Base-by-base conservation (phyloP, 2,329 filamentous ascomycete genomes). In the Colletotrichum gloeosporioides region DNA sequence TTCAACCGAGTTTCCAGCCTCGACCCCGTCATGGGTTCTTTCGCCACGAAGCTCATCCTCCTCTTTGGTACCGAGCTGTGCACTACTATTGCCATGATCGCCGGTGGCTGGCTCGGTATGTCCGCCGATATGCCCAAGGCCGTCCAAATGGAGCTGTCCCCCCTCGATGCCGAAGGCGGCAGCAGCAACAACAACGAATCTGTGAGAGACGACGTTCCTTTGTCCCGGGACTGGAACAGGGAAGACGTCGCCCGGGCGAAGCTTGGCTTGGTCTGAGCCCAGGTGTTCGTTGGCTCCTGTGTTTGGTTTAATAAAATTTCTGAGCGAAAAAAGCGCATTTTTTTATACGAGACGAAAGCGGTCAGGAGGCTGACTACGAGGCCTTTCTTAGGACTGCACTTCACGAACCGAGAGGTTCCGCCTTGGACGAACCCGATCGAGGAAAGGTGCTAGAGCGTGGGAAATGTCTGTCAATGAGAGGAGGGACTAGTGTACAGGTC, bases 1-100 rank as follows among this genome's bases (percentile, higher is more conserved):
- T 80, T 80, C 64, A 61, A 69, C 29, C 71, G 59, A 10, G 61
- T 78, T 12, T 34, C 73, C 13, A 73, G 73, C 18, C 76, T 80
- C 7, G 79, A 79, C 59, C 80, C 80, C 2, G 72, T 80, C 16
- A 78, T 77, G 67, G 79, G 79, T 10, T 77, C 68, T 36, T 81
- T 81, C 34, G 74, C 76, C 2, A 78, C 78, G 22, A 76, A 77
- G n/a, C 68, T 81, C 4, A 18, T 81, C 6, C 76, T 81, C 2
- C 39, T 80, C 3, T 80, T 80, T 10, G 62, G 78, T 22, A 79
- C 77, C 44, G 72, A 79, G 61, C 74, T 78, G 13, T 75, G 66
- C 29, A 77, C 73, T 7, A 74, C 74, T 4, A 1, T 71, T 2
- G 62, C 74, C 49, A 70, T 74, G 36, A 34, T 77, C 3, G 75